Evolutionary conservation across 2,329 filamentous ascomycete species (phyloP).

Genomic region (Alternaria incomplexa): DNA sequence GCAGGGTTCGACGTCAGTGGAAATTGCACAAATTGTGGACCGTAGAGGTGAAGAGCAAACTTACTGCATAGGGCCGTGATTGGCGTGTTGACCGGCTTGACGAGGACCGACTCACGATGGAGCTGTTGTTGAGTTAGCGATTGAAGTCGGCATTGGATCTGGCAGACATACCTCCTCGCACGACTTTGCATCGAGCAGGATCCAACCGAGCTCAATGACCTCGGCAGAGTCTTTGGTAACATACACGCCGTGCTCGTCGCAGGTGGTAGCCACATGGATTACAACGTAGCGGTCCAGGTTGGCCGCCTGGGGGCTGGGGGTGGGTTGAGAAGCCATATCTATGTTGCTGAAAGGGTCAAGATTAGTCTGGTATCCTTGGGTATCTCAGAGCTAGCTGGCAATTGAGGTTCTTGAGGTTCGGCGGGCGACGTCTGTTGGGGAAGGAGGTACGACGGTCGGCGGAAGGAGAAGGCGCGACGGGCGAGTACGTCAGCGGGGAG

Average conservation of each 20-base stretch:
- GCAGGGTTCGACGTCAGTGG: constrained; percentile 19
- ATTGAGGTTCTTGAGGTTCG: constrained; percentile 6
- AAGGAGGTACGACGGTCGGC: constrained; percentile 15
- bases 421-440: constrained; percentile 9
- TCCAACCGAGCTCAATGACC: constrained; percentile 99
- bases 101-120: constrained; percentile 92
- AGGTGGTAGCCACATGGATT: constrained; percentile 98
- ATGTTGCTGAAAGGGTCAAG: background rate
- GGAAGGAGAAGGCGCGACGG: constrained; percentile 16
- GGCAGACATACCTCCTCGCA: constrained; percentile 77
- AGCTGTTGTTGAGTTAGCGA: constrained; percentile 63
- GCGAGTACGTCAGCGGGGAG: constrained; percentile 35
- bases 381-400: constrained; percentile 8
- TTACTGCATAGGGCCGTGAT: constrained; percentile 99
- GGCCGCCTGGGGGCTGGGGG: constrained; percentile 40
- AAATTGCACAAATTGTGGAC: background rate
- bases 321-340: constrained; percentile 37
- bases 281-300: constrained; percentile 93
- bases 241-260: constrained; percentile 98
- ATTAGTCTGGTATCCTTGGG: constrained; percentile 8
- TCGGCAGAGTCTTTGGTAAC: constrained; percentile 99
- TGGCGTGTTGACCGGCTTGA: constrained; percentile 97
- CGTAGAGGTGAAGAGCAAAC: constrained; percentile 42
- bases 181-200: constrained; percentile 87
- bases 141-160: background rate